phyloP scores from a whole-genome alignment of 1,139 yeast genomes.

The Candida tropicalis region DNA sequence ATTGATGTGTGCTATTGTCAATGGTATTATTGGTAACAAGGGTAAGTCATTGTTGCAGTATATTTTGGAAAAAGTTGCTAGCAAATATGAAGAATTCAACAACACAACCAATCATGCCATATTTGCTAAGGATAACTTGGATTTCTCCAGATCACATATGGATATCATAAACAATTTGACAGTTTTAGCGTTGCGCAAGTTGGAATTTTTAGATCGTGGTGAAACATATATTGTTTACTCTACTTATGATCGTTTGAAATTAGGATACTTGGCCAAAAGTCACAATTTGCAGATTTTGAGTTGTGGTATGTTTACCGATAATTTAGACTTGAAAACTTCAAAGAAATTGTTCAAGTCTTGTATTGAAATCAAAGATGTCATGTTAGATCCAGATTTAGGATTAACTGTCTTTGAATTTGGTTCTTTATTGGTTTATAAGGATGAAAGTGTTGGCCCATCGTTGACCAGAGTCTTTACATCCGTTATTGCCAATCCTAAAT shows the following conservation, averaged over 20 bases:
- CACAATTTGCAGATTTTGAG: constrained; percentile 44
- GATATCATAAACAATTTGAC: constrained; percentile 34
- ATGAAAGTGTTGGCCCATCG: constrained; percentile 46
- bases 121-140: constrained; percentile 19
- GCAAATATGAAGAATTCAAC: constrained; percentile 21
- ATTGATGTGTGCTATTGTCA: constrained; percentile 38
- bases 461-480: constrained; percentile 54
- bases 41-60: constrained; percentile 31
- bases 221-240: constrained; percentile 49
- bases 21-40: constrained; percentile 29
- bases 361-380: constrained; percentile 42
- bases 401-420: constrained; percentile 56
- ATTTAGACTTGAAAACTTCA: constrained; percentile 35
- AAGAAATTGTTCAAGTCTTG: constrained; percentile 39
- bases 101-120: constrained; percentile 9
- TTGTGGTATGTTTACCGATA: constrained; percentile 46
- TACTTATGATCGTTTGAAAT: constrained; percentile 38
- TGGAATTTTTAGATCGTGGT: constrained; percentile 48
- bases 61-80: constrained; percentile 29
- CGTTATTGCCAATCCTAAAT: constrained; percentile 48
- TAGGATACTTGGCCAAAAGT: constrained; percentile 46
- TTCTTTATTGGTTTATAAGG: constrained; percentile 52
- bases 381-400: constrained; percentile 51
- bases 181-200: constrained; percentile 39
- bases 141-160: constrained; percentile 28